Percentiles rank a stretch among this genome's conserved stretches.
Conservation (phyloP, 495 filamentous ascomycete species). For the Glonium stellatum region DNA sequence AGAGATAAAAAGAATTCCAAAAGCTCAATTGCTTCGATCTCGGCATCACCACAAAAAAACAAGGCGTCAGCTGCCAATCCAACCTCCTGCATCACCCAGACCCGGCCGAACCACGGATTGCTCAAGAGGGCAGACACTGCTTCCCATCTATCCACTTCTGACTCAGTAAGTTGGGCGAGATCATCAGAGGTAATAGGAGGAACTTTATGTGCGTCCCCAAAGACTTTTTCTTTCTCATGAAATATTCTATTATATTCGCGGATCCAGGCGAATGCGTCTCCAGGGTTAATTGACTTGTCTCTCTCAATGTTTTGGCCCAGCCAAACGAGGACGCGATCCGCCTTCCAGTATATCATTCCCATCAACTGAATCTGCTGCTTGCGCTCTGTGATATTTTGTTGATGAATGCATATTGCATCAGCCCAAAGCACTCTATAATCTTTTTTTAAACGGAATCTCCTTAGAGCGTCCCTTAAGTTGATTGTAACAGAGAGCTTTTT, state of each 20-base stretch:
- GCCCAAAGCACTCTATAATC: not conserved
- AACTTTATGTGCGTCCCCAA: not conserved
- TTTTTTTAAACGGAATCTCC: not conserved
- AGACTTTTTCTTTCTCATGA: not conserved
- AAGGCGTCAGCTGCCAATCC: not conserved
- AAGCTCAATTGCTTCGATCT: not conserved
- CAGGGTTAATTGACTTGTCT: too few species aligned
- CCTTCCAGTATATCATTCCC: not conserved
- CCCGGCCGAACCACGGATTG: not conserved
- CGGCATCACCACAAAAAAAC: not conserved
- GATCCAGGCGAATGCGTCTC: too few species aligned
- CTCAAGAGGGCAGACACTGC: not conserved
- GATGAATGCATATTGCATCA: not conserved
- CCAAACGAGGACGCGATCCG: not conserved
- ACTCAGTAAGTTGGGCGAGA: not conserved
- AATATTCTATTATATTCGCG: too few species aligned
- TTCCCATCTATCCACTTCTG: not conserved
- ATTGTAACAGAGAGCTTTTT: not conserved
- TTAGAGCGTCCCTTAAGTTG: not conserved
- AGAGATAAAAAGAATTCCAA: not conserved
- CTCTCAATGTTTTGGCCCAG: not conserved
- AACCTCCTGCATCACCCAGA: constrained; percentile 2
- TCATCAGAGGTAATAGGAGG: not conserved
- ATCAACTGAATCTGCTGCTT: not conserved
- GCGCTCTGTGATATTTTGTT: not conserved